A percentile compares a stretch with the other conserved stretches of the same genome.
Evolutionary conservation across 768 basidiomycete species (phyloP).

Genomic region (Serendipita sp.): DNA sequence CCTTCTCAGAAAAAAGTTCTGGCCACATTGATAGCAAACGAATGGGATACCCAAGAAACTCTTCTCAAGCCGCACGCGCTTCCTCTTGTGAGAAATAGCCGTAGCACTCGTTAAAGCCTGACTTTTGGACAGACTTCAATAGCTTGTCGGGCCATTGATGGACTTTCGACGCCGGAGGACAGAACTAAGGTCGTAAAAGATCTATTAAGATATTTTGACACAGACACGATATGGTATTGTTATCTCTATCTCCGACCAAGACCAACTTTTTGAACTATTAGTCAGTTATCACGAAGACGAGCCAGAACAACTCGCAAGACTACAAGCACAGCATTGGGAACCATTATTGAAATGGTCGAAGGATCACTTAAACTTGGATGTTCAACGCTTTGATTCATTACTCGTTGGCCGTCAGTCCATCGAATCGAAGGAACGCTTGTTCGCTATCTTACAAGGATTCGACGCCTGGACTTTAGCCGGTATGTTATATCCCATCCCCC

Average conservation of each 20-base stretch:
- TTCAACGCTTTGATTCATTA: conserved; percentile 56
- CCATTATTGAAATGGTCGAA: conserved; percentile 72
- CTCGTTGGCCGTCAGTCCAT: conserved; percentile 51
- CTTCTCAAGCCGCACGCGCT: conserved; percentile 79
- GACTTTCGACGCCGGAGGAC: conserved; percentile 38
- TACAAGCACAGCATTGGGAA: conserved; percentile 77
- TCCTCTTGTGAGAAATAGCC: conserved; percentile 48
- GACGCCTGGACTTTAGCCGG: conserved; percentile 84
- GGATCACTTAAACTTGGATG: conserved; percentile 45
- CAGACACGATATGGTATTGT: conserved; percentile 76
- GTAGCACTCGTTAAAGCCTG: conserved; percentile 10
- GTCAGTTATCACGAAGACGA: conserved; percentile 67
- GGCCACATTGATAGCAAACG: conserved; percentile 76
- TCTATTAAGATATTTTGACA: conserved; percentile 75
- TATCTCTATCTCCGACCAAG: not conserved
- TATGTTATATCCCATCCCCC: conserved; percentile 22
- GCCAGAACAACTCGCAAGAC: conserved; percentile 53
- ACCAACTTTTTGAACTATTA: not conserved
- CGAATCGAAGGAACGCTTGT: conserved; percentile 47
- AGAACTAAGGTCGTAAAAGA: conserved; percentile 47
- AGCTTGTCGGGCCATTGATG: conserved; percentile 77
- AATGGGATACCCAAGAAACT: conserved; percentile 89
- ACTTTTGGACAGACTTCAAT: conserved; percentile 57
- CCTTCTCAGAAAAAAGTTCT: conserved; percentile 54
- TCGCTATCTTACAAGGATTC: conserved; percentile 39